phyloP scores from a whole-genome alignment of 306 rosid genomes.

The Quercus gilva region DNA sequence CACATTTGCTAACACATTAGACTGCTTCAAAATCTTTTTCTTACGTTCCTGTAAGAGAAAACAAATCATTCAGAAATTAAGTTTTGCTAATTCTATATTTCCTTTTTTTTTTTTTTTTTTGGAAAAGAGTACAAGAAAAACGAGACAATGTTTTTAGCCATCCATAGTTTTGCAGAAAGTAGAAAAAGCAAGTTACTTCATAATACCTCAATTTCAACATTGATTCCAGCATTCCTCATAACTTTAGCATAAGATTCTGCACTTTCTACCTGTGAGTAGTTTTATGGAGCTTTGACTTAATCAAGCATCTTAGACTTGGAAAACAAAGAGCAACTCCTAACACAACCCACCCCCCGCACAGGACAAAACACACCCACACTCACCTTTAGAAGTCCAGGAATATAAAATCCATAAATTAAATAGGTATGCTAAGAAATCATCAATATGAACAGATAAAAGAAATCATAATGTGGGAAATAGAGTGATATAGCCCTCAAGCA shows the following conservation, averaged over 20 bases:
- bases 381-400: neutral
- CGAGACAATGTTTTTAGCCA: neutral
- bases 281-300: neutral
- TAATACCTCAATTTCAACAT: conserved; percentile 67
- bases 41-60: conserved; percentile 61
- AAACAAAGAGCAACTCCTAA: neutral
- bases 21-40: conserved; percentile 54
- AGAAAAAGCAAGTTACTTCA: neutral
- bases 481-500: neutral
- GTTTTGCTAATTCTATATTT: neutral
- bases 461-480: neutral
- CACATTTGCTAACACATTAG: conserved; percentile 66
- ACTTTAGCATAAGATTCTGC: conserved; percentile 74
- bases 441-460: no score
- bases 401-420: neutral
- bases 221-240: conserved; percentile 57
- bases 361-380: neutral
- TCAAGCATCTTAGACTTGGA: neutral
- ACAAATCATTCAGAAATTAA: conserved; percentile 4
- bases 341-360: no score
- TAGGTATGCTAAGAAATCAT: neutral
- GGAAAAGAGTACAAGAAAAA: neutral
- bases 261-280: conserved; percentile 57
- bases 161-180: neutral
- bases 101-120: neutral